Percentiles rank a stretch among this genome's conserved stretches.
These are phyloP conservation scores for Saccharomycopsis sp. DNA, from an alignment of 805 yeast genomes.

Conservation along the genomic window DNA sequence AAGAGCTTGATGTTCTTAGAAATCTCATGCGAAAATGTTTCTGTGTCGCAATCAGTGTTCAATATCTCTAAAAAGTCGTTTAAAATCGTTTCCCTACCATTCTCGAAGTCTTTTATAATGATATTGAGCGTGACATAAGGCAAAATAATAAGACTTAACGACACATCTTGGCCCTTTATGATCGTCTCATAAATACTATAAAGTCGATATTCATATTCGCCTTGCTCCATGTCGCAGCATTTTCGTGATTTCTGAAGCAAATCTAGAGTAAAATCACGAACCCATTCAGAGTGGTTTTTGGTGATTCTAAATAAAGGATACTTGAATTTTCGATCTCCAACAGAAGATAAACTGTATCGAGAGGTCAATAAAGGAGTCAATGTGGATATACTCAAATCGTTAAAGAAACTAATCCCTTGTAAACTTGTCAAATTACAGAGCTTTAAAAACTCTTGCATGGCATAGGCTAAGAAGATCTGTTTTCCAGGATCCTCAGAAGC, in stretches of 20 bases:
- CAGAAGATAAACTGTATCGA: conserved; percentile 56
- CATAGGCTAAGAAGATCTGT: conserved; percentile 78
- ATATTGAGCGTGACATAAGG: conserved; percentile 72
- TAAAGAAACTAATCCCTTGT: conserved; percentile 35
- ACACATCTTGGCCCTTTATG: conserved; percentile 62
- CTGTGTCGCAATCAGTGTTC: conserved; percentile 36
- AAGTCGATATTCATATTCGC: conserved; percentile 41
- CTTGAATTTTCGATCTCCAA: conserved; percentile 37
- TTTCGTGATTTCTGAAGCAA: conserved; percentile 39
- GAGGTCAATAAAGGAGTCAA: conserved; percentile 71
- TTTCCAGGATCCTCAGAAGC: conserved; percentile 82
- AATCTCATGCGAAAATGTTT: conserved; percentile 40
- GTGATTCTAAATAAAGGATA: conserved; percentile 62
- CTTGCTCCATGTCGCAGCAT: conserved; percentile 21
- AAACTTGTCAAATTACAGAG: conserved; percentile 40
- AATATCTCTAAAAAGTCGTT: conserved; percentile 59
- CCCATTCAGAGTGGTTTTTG: conserved; percentile 63
- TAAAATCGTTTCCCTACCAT: conserved; percentile 38
- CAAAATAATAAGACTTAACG: conserved; percentile 61
- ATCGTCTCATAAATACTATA: conserved; percentile 52
- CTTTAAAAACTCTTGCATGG: conserved; percentile 80
- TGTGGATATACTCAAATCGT: conserved; percentile 62
- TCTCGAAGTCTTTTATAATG: conserved; percentile 40
- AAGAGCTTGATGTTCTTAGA: conserved; percentile 58
- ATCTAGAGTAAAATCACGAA: conserved; percentile 61